These are phyloP conservation scores for Exidia glandulosa DNA, from an alignment of 768 basidiomycete genomes.

Conservation along the genomic window DNA sequence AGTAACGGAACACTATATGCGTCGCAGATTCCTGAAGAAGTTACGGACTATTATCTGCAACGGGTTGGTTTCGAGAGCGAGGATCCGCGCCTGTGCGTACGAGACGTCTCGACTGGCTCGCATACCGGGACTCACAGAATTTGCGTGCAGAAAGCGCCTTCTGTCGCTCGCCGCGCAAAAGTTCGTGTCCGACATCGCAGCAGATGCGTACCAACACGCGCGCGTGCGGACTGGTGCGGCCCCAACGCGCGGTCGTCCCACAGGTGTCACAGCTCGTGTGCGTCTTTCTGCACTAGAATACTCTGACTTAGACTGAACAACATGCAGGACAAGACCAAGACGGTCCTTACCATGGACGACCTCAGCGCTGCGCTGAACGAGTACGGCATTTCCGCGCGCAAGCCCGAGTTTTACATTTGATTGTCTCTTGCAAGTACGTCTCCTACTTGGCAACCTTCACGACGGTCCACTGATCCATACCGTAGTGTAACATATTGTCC, in stretches of 20 bases:
- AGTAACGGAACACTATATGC: neutral
- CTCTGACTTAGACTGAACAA: too few relatives aligned
- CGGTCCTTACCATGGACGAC: constrained; percentile 96
- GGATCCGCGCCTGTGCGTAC: constrained; percentile 75
- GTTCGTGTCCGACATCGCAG: constrained; percentile 92
- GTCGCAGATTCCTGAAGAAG: constrained; percentile 85
- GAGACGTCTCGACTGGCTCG: neutral
- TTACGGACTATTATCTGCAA: constrained; percentile 95
- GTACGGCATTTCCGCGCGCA: constrained; percentile 88
- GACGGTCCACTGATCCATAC: too few relatives aligned
- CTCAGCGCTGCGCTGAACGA: constrained; percentile 86
- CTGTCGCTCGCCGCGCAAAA: constrained; percentile 94
- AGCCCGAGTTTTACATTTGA: constrained; percentile 94
- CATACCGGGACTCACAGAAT: neutral
- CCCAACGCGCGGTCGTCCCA: constrained; percentile 12
- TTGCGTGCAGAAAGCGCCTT: constrained; percentile 65
- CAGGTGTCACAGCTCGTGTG: neutral
- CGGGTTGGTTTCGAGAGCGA: constrained; percentile 92
- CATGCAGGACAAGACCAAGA: constrained; percentile 75
- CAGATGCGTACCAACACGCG: constrained; percentile 96
- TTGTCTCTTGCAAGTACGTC: too few relatives aligned
- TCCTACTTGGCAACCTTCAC: too few relatives aligned
- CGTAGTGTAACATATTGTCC: too few relatives aligned
- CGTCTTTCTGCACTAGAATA: neutral
- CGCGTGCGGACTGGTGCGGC: constrained; percentile 82